Conservation (phyloP, 495 filamentous ascomycete genomes). For the Xanthoparmelia taractica region DNA sequence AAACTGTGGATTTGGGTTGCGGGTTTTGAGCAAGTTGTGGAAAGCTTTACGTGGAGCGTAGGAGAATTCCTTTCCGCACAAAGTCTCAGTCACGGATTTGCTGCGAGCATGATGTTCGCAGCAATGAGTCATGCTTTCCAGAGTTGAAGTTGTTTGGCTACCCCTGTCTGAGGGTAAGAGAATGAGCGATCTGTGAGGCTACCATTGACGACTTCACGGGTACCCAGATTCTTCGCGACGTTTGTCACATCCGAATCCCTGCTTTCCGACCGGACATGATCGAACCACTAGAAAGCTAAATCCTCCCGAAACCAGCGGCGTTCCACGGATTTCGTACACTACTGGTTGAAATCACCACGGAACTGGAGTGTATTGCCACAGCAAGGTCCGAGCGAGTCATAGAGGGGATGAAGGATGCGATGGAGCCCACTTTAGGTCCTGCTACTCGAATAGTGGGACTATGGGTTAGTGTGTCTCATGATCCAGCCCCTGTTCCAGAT, state of each 20-base stretch:
- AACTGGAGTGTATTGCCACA: neutral
- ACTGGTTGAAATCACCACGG: neutral
- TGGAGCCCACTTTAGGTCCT: neutral
- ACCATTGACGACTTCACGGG: neutral
- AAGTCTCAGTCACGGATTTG: no score
- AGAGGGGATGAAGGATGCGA: neutral
- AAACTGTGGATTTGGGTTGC: neutral
- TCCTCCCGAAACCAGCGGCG: neutral
- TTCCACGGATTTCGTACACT: neutral
- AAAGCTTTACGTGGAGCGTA: no score
- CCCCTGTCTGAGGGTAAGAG: no score
- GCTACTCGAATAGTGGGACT: no score
- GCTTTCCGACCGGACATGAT: neutral
- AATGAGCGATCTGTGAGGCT: neutral
- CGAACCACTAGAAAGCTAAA: neutral
- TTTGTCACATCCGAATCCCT: neutral
- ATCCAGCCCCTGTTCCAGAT: no score
- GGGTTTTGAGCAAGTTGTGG: neutral
- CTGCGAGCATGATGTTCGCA: no score
- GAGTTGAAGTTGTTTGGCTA: no score
- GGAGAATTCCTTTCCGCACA: no score
- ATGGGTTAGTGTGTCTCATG: no score
- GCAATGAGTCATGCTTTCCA: no score
- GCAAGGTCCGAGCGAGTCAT: neutral
- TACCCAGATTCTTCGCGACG: neutral